A percentile compares a stretch with the other conserved stretches of the same genome.
These are phyloP conservation scores for Aurifilum marmelostoma DNA, from an alignment of 2,329 filamentous ascomycete species.

Conservation along the genomic window DNA sequence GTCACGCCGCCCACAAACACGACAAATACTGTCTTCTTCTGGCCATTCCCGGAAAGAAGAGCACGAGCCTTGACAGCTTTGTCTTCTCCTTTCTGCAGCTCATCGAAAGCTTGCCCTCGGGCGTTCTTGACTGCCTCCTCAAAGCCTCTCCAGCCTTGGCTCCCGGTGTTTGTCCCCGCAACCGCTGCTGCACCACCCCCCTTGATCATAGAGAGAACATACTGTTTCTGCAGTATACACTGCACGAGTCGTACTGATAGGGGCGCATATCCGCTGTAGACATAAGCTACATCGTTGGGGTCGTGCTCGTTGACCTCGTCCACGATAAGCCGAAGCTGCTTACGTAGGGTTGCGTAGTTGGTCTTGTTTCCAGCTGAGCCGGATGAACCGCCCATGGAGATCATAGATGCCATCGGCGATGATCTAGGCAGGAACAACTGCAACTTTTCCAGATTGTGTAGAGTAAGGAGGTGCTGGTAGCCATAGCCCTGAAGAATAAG, in stretches of 20 bases:
- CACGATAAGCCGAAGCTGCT: conserved; percentile 84
- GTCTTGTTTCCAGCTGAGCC: conserved; percentile 70
- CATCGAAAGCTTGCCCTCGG: conserved; percentile 86
- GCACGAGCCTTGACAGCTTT: conserved; percentile 87
- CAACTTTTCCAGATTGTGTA: conserved; percentile 86
- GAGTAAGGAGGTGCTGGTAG: conserved; percentile 89
- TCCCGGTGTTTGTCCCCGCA: conserved; percentile 57
- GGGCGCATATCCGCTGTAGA: conserved; percentile 96
- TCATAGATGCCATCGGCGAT: conserved; percentile 78
- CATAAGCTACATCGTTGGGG: conserved; percentile 94
- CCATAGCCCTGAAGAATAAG: conserved; percentile 91
- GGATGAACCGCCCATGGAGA: conserved; percentile 69
- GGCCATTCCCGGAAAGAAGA: conserved; percentile 74
- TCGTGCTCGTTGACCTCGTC: conserved; percentile 96
- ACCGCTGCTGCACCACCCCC: conserved; percentile 57
- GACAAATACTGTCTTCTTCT: conserved; percentile 87
- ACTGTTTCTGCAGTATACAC: conserved; percentile 88
- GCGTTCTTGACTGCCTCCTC: conserved; percentile 90
- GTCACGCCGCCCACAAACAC: conserved; percentile 98
- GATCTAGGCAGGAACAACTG: conserved; percentile 80
- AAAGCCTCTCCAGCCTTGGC: conserved; percentile 89
- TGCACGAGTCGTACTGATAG: conserved; percentile 90
- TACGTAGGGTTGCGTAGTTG: conserved; percentile 87
- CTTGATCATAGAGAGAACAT: conserved; percentile 71
- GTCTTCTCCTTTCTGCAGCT: conserved; percentile 89